These are phyloP conservation scores for Aspergillus novoparasiticus DNA, from an alignment of 2,329 filamentous ascomycete species.

Conservation along the genomic window DNA sequence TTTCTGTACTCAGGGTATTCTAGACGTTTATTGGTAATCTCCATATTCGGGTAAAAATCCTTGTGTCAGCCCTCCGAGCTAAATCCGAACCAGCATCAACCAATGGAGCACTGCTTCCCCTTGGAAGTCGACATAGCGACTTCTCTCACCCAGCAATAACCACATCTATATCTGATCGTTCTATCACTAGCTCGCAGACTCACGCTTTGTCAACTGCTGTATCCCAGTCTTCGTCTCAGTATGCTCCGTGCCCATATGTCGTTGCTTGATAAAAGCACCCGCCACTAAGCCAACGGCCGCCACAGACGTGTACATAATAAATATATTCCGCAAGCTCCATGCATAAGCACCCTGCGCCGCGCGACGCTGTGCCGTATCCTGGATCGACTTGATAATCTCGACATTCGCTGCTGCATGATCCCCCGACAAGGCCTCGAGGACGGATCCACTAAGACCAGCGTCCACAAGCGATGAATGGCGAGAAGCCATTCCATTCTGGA, in stretches of 20 bases:
- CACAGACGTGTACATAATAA: slow-evolving; percentile 51
- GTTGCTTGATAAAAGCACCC: slow-evolving; percentile 49
- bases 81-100: neutral
- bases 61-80: neutral
- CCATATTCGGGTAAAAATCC: neutral
- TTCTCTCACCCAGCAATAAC: neutral
- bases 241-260: slow-evolving; percentile 52
- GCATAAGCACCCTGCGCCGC: slow-evolving; percentile 50
- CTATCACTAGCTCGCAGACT: neutral
- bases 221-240: slow-evolving; percentile 54
- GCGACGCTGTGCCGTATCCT: slow-evolving; percentile 36
- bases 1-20: no score
- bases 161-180: neutral
- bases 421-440: slow-evolving; percentile 37
- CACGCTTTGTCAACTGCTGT: neutral
- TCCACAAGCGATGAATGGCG: slow-evolving; percentile 50
- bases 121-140: neutral
- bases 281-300: slow-evolving; percentile 45
- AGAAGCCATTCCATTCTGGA: slow-evolving; percentile 62
- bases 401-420: slow-evolving; percentile 51
- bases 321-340: slow-evolving; percentile 53
- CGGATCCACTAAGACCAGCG: slow-evolving; percentile 41
- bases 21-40: neutral
- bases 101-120: neutral
- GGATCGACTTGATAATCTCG: slow-evolving; percentile 43